Percentiles rank a stretch among this genome's conserved stretches.
Evolutionary conservation across 2,329 filamentous ascomycete species (phyloP).

Genomic region (Aspergillus pseudotamarii): DNA sequence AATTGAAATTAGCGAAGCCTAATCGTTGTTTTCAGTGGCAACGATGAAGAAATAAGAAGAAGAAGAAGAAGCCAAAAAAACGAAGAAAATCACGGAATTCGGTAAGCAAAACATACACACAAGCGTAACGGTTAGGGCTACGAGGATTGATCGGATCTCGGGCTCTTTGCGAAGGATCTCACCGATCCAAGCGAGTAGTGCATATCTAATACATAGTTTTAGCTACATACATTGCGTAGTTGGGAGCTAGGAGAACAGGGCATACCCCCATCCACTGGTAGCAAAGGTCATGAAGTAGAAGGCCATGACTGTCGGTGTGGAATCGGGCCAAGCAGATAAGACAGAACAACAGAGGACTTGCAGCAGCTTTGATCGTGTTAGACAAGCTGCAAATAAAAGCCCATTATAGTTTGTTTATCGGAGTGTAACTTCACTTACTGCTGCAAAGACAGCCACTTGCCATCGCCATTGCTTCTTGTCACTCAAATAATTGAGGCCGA

Average conservation of each 20-base stretch:
- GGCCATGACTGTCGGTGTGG: slow-evolving; percentile 14
- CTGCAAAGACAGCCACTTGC: slow-evolving; percentile 17
- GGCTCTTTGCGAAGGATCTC: slow-evolving; percentile 21
- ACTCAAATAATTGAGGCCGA: slow-evolving; percentile 20
- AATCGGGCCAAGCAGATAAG: slow-evolving; percentile 14
- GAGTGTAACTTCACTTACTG: not conserved
- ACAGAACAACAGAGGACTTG: slow-evolving; percentile 11
- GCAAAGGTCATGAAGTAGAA: slow-evolving; percentile 26
- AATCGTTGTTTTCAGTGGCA: not conserved
- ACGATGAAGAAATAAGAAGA: not conserved
- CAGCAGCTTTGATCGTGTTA: slow-evolving; percentile 4
- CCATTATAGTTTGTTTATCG: not conserved
- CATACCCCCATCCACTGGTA: slow-evolving; percentile 20
- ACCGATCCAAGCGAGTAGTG: slow-evolving; percentile 23
- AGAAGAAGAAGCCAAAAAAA: no score
- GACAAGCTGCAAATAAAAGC: not conserved
- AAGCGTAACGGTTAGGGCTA: slow-evolving; percentile 22
- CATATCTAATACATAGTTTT: slow-evolving; percentile 3
- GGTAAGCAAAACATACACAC: slow-evolving; percentile 12
- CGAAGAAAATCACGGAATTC: no score
- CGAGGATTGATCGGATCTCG: slow-evolving; percentile 20
- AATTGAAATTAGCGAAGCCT: not conserved
- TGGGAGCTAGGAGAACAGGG: not conserved
- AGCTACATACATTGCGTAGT: not conserved
- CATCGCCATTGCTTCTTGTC: slow-evolving; percentile 25